Base-by-base conservation (phyloP, 129 eudicot genomes). In the Kitagawia praeruptora region DNA sequence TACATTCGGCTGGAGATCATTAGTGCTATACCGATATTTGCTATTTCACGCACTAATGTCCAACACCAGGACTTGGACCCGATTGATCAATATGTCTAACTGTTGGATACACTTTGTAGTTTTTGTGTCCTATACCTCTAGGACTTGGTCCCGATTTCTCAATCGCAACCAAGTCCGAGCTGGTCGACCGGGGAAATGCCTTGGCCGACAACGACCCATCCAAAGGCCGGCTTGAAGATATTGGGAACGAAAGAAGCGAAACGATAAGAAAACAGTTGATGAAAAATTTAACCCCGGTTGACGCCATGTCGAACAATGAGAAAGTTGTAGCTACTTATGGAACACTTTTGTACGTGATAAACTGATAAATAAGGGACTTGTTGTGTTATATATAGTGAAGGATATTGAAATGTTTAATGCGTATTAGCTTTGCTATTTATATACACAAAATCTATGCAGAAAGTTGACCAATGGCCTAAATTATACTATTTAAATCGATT, bases 41-140 rank as follows among this genome's bases (percentile, higher is more conserved):
- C 4, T 19, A 3, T 49, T 16, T 16, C 21, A 5, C 19, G 7
- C 5, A 28, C 42, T 31, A 18, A 18, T 74, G 77, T n/a, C 77
- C 77, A 4, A 74, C 39, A n/a, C 77, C 77, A 12, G 77, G 77
- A 25, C 77, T 74, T 5, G 77, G 77, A 13, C 77, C 77, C 13
- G 77, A 74, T 0, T 74, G 37, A 45, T 42, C 48, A 1, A 42
- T 9, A 12, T 2, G 23, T 44, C 34, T 7, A 4, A 19, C 28
- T 37, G 51, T 37, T 1, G 49, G 48, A 40, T 21, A 31, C 0
- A 2, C 49, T 37, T 19, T 21, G 14, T 28, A 5, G 4, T 34
- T 69, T 38, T 28, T 69, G 74, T 69, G 74, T 18, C 74, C 74
- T 28, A 31, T n/a, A 69, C 74, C 74, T 69, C 74, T 34, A 34